phyloP scores from a whole-genome alignment of 148 eudicot genomes.

The Salicornia ramosissima region DNA sequence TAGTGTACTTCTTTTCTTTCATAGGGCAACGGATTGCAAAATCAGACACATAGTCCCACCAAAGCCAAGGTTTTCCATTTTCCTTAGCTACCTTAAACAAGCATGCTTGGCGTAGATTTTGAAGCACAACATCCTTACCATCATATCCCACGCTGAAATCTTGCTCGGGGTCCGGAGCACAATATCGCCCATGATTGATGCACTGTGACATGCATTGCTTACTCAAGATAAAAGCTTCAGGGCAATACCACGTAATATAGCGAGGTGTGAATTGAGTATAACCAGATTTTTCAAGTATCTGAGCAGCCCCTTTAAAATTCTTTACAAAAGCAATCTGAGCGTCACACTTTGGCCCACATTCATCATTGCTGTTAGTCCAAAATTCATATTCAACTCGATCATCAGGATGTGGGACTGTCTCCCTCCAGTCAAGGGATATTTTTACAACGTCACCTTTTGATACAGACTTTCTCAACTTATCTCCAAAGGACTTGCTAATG shows the following conservation, averaged over 20 bases:
- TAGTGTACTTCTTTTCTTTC: slow-evolving; percentile 69
- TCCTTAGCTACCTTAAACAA: slow-evolving; percentile 81
- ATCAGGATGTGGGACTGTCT: slow-evolving; percentile 95
- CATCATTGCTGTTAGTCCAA: slow-evolving; percentile 96
- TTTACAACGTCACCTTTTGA: slow-evolving; percentile 54
- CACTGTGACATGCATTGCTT: slow-evolving; percentile 91
- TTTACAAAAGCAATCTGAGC: slow-evolving; percentile 75
- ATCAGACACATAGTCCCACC: slow-evolving; percentile 99
- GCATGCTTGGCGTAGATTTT: slow-evolving; percentile 86
- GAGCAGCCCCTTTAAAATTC: slow-evolving; percentile 86
- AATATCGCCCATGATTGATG: slow-evolving; percentile 87
- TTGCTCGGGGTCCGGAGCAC: slow-evolving; percentile 96
- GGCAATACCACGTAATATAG: slow-evolving; percentile 97
- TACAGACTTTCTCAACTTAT: slow-evolving; percentile 60
- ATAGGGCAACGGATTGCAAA: slow-evolving; percentile 92
- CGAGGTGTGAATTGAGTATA: slow-evolving; percentile 85
- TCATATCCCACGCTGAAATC: slow-evolving; percentile 80
- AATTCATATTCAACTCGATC: slow-evolving; percentile 92
- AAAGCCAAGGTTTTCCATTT: slow-evolving; percentile 83
- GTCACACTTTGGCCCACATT: slow-evolving; percentile 90
- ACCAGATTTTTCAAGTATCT: slow-evolving; percentile 75
- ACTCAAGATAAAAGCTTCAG: slow-evolving; percentile 71
- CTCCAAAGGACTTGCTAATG: slow-evolving; percentile 70
- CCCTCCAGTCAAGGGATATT: slow-evolving; percentile 88
- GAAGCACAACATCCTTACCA: slow-evolving; percentile 92